Base-by-base conservation (phyloP, 768 basidiomycete species). In the Crassisporium funariophilum region DNA sequence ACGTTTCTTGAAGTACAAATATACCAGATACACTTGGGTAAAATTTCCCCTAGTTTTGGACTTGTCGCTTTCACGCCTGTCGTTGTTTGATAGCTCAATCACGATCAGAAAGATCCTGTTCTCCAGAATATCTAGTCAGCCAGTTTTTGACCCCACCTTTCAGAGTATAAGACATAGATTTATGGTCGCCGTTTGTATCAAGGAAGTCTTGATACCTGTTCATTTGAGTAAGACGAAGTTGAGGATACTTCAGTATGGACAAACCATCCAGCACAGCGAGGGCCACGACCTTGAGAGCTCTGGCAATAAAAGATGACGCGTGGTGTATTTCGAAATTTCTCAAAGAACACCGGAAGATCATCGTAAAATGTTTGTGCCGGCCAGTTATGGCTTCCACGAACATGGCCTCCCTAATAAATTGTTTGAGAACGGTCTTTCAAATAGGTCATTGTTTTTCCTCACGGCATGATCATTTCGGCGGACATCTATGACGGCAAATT, bases 261-360 rank as follows among this genome's bases (percentile, higher is more conserved):
- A 23, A 58, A 81, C 82, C 79, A 83, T 59, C 72, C 74, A 15
- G 79, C 80, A 60, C 75, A 79, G 10, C 81, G 67, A 12, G 80
- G 78, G 1, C 69, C 80, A 21, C 81, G 66, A 13, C 79, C 79
- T 33, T 66, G 64, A 1, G 77, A 80, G 53, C 76, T 76, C 33
- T 68, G 63, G 46, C 78, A 82, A 46, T 82, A 82, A 47, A 83
- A 82, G 5, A 82, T 70, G 7, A 83, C 77, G 10, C 64, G 61
- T 8, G 63, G 54, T 0, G 66, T 73, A 17, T 67, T 54, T 40
- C 64, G 64, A 52, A 76, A 71, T 41, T 66, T 63, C 21, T 74
- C 65, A 21, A 72, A 67, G 54, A 81, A 75, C 8, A 35, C 29
- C 0, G 69, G 63, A 10, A 79, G 60, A 25, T 74, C 65, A 39